Percentiles rank a stretch among this genome's conserved stretches.
phyloP scores from a whole-genome alignment of 129 eudicot species.

The Pseudognaphalium luteoalbum region DNA sequence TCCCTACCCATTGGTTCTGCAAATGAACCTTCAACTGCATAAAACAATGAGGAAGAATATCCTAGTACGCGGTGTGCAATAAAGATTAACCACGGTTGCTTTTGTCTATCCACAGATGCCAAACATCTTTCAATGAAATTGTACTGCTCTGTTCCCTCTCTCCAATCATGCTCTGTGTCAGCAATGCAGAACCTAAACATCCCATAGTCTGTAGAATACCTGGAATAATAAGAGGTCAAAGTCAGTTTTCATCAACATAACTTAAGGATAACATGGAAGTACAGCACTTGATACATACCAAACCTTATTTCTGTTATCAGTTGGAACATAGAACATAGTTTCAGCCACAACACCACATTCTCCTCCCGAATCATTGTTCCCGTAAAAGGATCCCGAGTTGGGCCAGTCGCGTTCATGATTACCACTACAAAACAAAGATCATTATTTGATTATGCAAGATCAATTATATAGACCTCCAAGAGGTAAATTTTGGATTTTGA shows the following conservation, averaged over 20 bases:
- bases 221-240: slow-evolving; percentile 18
- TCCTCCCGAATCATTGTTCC: slow-evolving; percentile 68
- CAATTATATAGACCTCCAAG: not conserved
- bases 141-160: slow-evolving; percentile 74
- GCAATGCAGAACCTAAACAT: slow-evolving; percentile 87
- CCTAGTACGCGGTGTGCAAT: slow-evolving; percentile 72
- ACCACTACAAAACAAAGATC: slow-evolving; percentile 45
- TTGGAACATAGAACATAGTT: slow-evolving; percentile 64
- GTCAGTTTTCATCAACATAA: slow-evolving; percentile 16
- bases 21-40: slow-evolving; percentile 59
- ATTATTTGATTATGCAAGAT: not conserved
- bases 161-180: slow-evolving; percentile 78
- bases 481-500: slow-evolving; percentile 11
- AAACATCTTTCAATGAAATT: slow-evolving; percentile 67
- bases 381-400: slow-evolving; percentile 64
- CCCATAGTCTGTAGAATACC: slow-evolving; percentile 78
- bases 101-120: slow-evolving; percentile 64
- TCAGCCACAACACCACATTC: slow-evolving; percentile 78
- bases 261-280: not conserved
- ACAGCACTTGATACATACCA: slow-evolving; percentile 42
- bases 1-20: slow-evolving; percentile 80
- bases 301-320: slow-evolving; percentile 63
- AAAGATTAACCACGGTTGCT: slow-evolving; percentile 78
- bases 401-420: slow-evolving; percentile 86
- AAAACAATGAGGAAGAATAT: slow-evolving; percentile 54